Base-by-base conservation (phyloP, 1,284 basidiomycete genomes). In the Ceratobasidium papillatum region DNA sequence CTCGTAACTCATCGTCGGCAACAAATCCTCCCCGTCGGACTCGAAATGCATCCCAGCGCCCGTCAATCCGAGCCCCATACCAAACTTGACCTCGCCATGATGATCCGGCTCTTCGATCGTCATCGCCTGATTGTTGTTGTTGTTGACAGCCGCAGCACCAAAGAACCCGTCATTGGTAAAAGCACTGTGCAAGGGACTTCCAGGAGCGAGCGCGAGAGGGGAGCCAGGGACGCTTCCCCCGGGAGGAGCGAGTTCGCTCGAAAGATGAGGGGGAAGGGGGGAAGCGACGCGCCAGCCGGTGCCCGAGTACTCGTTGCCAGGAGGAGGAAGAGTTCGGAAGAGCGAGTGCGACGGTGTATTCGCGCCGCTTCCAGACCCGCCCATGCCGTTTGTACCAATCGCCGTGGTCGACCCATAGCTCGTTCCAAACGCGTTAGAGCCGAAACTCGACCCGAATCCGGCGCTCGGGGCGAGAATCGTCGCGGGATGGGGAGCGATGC, bases 221-320 rank as follows among this genome's bases (percentile, higher is more conserved):
- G 41, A 49, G 0, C 69, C 69, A 5, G 69, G 69, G 7, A 63
- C 69, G 45, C 69, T 73, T 34, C 62, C 62, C 9, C 62, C 62
- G 4, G 45, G 36, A 5, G 58, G 41, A 12, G 38, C 69, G 14
- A 51, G 45, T 27, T 62, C 58, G 59, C 25, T 62, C 11, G 69
- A 62, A 58, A 73, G 22, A 14, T 73, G 69, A 0, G 69, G 58
- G 11, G 69, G 69, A 12, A 73, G 58, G 14, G 69, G 69, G 19
- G 58, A 62, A 11, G 69, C 69, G 9, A 73, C 69, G 25, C 69
- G 69, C 69, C 69, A 73, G 8, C 69, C 69, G 9, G 69, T 51
- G 1, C 69, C 69, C 4, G 45, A 51, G n/a, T 62, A 62, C 32
- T 73, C 69, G 47, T 73, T 73, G 22, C 69, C 69, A 11, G 69